These are phyloP conservation scores for Cladophialophora chaetospira DNA, from an alignment of 2,329 filamentous ascomycete species.

Conservation along the genomic window DNA sequence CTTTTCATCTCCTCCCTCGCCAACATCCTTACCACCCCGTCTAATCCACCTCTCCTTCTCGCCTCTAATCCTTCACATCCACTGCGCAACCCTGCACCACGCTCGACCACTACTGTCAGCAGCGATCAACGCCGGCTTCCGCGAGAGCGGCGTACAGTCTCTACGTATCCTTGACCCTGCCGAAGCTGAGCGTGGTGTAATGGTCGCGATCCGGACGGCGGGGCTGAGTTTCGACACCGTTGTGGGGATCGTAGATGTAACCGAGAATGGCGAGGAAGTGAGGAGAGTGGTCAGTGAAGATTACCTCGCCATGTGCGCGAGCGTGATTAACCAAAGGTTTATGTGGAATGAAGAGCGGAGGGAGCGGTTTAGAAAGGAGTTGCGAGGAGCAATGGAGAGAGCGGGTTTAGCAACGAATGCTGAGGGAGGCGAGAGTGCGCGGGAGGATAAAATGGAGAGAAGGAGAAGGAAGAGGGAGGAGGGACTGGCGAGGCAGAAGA, in stretches of 20 bases:
- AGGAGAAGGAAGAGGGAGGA: conserved; percentile 46
- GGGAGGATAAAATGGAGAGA: conserved; percentile 37
- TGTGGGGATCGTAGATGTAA: conserved; percentile 58
- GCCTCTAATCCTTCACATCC: conserved; percentile 69
- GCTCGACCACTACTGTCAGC: conserved; percentile 75
- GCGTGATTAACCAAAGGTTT: conserved; percentile 67
- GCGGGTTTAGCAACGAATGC: conserved; percentile 8
- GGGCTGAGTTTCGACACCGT: conserved; percentile 81
- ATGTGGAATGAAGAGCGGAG: conserved; percentile 43
- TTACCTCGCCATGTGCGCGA: conserved; percentile 68
- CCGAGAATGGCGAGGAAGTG: conserved; percentile 31
- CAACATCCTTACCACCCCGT: conserved; percentile 6
- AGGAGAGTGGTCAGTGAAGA: conserved; percentile 59
- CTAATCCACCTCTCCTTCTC: conserved; percentile 32
- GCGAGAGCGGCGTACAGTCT: conserved; percentile 75
- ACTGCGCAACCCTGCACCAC: conserved; percentile 72
- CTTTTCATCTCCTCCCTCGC: background rate
- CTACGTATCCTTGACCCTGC: conserved; percentile 56
- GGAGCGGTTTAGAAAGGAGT: conserved; percentile 37
- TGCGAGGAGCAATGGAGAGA: conserved; percentile 29
- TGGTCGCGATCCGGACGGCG: conserved; percentile 78
- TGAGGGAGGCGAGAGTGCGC: background rate
- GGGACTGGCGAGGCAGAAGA: conserved; percentile 42
- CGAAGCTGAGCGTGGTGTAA: conserved; percentile 43
- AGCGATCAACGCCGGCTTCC: conserved; percentile 79